A percentile compares a stretch with the other conserved stretches of the same genome.
Evolutionary conservation across 352 stramenopile genomes (phyloP).

Genomic region (Globisporangium mamillatum): DNA sequence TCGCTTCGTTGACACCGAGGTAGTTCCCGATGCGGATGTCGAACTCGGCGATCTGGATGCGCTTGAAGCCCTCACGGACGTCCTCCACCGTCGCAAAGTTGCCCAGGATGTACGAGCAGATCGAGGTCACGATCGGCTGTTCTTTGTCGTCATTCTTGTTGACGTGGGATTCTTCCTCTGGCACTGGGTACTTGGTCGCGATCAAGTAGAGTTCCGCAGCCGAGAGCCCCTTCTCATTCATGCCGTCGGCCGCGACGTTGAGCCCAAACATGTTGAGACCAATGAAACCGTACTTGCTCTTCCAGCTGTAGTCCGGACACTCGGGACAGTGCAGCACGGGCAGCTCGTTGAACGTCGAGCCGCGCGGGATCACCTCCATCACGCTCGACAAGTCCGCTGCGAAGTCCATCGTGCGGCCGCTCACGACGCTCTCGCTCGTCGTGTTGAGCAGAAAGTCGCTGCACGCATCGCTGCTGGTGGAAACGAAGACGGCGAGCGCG

Average conservation of each 20-base stretch:
- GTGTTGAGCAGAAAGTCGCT: conserved; percentile 62
- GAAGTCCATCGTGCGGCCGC: conserved; percentile 60
- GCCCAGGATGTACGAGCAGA: conserved; percentile 70
- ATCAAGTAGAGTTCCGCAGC: conserved; percentile 47
- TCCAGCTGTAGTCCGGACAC: conserved; percentile 47
- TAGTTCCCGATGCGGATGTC: conserved; percentile 31
- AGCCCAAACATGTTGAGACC: conserved; percentile 49
- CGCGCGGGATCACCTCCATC: conserved; percentile 48
- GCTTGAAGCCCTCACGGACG: conserved; percentile 41
- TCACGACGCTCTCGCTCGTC: conserved; percentile 30
- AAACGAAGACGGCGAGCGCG: neutral
- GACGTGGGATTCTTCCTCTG: conserved; percentile 16
- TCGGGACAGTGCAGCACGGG: conserved; percentile 31
- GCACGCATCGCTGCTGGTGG: conserved; percentile 19
- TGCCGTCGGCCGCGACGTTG: conserved; percentile 50
- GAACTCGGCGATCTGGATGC: conserved; percentile 56
- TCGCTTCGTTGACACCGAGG: conserved; percentile 19
- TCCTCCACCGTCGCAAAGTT: conserved; percentile 67
- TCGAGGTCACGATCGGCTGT: conserved; percentile 56
- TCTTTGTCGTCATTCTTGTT: conserved; percentile 8
- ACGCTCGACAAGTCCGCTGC: conserved; percentile 38
- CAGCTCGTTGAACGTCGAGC: conserved; percentile 45
- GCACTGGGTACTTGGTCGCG: conserved; percentile 46
- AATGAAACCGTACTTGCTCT: conserved; percentile 41
- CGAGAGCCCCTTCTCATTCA: conserved; percentile 55